Evolutionary conservation across 73 alveolate species (phyloP).

Genomic region (Tetrahymena borealis): DNA sequence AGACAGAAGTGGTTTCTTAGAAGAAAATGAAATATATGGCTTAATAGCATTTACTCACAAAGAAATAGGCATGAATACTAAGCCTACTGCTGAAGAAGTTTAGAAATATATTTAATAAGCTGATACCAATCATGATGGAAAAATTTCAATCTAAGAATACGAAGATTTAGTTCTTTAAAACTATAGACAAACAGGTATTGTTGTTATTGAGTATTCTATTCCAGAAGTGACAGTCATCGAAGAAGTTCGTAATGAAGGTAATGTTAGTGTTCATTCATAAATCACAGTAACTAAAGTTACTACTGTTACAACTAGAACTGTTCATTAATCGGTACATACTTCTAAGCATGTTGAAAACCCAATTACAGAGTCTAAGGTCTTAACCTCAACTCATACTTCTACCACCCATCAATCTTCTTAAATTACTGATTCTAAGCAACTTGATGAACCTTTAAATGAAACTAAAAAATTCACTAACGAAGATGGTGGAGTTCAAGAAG

Average conservation of each 20-base stretch:
- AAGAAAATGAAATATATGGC: conserved; percentile 40
- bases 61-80: conserved; percentile 18
- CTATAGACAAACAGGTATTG: not conserved
- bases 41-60: conserved; percentile 25
- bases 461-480: not conserved
- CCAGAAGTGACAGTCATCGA: not conserved
- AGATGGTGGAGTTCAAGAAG: not conserved
- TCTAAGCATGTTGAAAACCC: not conserved
- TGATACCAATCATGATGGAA: conserved; percentile 41
- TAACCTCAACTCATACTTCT: not conserved
- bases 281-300: not conserved
- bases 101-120: conserved; percentile 28
- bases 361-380: not conserved
- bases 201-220: not conserved
- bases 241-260: not conserved
- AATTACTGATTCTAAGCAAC: not conserved
- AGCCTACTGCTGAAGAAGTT: conserved; percentile 39
- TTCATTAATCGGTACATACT: not conserved
- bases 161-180: conserved; percentile 32
- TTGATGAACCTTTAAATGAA: not conserved
- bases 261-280: not conserved
- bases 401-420: not conserved
- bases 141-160: conserved; percentile 19
- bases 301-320: not conserved
- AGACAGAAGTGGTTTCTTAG: conserved; percentile 30